Conservation (phyloP, 148 eudicot genomes). For the Camellia japonica region DNA sequence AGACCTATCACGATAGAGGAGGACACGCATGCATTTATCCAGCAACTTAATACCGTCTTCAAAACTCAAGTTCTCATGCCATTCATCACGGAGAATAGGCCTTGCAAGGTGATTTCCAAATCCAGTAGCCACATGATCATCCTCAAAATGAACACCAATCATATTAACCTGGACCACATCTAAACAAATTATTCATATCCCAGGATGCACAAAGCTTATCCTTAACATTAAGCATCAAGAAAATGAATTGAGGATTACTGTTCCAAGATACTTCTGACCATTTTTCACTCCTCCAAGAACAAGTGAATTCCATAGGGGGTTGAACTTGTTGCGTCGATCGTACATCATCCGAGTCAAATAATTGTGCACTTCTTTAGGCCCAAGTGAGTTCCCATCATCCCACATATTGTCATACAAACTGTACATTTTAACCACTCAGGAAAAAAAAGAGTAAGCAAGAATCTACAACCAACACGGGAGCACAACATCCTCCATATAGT, state of each 20-base stretch:
- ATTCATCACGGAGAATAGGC: constrained; percentile 91
- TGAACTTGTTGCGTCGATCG: constrained; percentile 91
- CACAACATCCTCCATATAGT: not conserved
- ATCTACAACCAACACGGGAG: not conserved
- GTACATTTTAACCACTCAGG: constrained; percentile 16
- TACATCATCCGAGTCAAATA: constrained; percentile 86
- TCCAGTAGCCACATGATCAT: constrained; percentile 88
- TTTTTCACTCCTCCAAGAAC: constrained; percentile 96
- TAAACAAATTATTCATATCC: not conserved
- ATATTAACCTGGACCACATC: constrained; percentile 63
- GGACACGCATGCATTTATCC: constrained; percentile 97
- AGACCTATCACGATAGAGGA: constrained; percentile 89
- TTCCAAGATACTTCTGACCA: constrained; percentile 93
- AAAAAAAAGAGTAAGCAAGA: not conserved
- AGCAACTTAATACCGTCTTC: constrained; percentile 86
- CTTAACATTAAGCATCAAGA: constrained; percentile 1
- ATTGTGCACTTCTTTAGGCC: constrained; percentile 92
- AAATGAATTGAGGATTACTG: constrained; percentile 32
- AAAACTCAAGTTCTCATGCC: constrained; percentile 77
- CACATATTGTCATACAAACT: constrained; percentile 93
- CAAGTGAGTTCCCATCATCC: constrained; percentile 96
- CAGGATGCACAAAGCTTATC: not conserved
- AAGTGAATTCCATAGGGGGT: constrained; percentile 94
- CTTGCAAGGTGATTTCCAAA: constrained; percentile 93
- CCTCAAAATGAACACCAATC: constrained; percentile 96